These are phyloP conservation scores for Globisporangium iwayamae DNA, from an alignment of 352 stramenopile species.

Conservation along the genomic window DNA sequence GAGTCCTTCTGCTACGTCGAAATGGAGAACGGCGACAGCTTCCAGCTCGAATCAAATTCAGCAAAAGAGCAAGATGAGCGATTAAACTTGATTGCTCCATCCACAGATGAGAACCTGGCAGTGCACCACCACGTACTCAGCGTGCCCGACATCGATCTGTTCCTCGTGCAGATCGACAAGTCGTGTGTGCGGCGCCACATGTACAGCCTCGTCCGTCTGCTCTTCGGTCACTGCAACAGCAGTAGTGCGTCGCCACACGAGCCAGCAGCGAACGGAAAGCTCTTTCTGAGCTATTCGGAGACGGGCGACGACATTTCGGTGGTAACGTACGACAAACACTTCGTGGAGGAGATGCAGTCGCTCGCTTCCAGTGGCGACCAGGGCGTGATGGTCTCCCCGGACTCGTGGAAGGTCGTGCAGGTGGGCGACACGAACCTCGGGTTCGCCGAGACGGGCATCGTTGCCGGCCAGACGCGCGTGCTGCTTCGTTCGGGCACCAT, in stretches of 20 bases:
- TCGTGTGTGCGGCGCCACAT: constrained; percentile 43
- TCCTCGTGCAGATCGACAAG: constrained; percentile 52
- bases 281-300: constrained; percentile 62
- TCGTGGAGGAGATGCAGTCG: constrained; percentile 33
- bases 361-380: constrained; percentile 34
- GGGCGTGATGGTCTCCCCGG: constrained; percentile 54
- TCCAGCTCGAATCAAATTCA: neutral
- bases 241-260: neutral
- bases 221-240: constrained; percentile 28
- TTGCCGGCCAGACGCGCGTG: constrained; percentile 60
- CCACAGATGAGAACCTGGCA: constrained; percentile 16
- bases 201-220: constrained; percentile 49
- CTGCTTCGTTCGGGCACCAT: constrained; percentile 53
- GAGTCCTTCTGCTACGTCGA: constrained; percentile 55
- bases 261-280: constrained; percentile 14
- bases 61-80: neutral
- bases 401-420: constrained; percentile 63
- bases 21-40: constrained; percentile 37
- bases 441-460: constrained; percentile 58
- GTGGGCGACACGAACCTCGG: constrained; percentile 58
- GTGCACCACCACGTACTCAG: constrained; percentile 56
- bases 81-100: neutral
- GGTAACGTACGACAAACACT: constrained; percentile 44
- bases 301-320: constrained; percentile 55
- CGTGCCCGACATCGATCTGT: constrained; percentile 45